Percentiles rank a stretch among this genome's conserved stretches.
phyloP scores from a whole-genome alignment of 2,329 filamentous ascomycete species.

The Venturia effusa region DNA sequence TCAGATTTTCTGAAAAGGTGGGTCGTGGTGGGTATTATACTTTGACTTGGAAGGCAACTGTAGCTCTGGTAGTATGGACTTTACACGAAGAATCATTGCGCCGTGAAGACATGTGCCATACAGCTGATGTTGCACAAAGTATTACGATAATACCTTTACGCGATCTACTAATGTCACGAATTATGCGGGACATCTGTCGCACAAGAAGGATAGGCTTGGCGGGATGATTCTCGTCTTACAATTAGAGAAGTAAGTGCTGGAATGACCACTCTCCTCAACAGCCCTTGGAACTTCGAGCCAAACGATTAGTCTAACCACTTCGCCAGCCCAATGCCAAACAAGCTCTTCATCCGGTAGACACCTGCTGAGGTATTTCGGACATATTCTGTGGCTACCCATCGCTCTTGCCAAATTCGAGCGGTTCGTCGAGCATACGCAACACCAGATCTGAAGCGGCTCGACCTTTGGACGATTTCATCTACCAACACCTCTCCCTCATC shows the following conservation, averaged over 20 bases:
- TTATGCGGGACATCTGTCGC: not conserved
- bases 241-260: not conserved
- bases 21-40: not conserved
- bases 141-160: not conserved
- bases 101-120: not conserved
- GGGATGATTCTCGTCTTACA: not conserved
- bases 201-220: not conserved
- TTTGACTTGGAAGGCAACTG: constrained; percentile 11
- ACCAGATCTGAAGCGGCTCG: not conserved
- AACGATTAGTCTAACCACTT: not conserved
- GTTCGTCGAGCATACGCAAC: not conserved
- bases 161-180: not conserved
- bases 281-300: not conserved
- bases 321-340: not conserved
- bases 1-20: not conserved
- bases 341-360: too few relatives aligned
- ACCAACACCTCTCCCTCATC: too few relatives aligned
- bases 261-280: not conserved
- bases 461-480: not conserved
- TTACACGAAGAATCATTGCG: not conserved
- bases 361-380: not conserved
- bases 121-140: not conserved
- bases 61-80: not conserved
- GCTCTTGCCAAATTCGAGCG: not conserved
- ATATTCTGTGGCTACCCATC: not conserved